Percentiles rank a stretch among this genome's conserved stretches.
Evolutionary conservation across 257 asterid genomes (phyloP).

Genomic region (Parsonsia alboflavescens): DNA sequence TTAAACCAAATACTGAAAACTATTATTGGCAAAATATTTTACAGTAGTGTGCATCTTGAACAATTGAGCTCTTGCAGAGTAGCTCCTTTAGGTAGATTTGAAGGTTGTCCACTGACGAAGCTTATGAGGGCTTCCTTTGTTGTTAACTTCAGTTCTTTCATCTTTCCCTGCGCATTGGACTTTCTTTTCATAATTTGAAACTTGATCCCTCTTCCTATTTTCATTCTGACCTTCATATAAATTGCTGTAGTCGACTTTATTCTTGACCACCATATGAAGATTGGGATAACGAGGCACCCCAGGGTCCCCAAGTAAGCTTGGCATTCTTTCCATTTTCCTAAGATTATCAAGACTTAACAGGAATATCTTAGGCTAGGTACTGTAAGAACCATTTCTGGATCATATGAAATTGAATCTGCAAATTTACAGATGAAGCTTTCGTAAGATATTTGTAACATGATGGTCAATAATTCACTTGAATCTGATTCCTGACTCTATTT

Average conservation of each 20-base stretch:
- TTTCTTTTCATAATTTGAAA: slow-evolving; percentile 37
- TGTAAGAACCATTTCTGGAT: too few relatives aligned
- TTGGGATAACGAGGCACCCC: slow-evolving; percentile 25
- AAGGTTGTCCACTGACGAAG: slow-evolving; percentile 34
- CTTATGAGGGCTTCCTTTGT: slow-evolving; percentile 31
- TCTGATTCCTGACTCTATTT: too few relatives aligned
- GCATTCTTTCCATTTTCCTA: slow-evolving; percentile 31
- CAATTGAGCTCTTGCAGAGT: background rate
- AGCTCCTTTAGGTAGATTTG: slow-evolving; percentile 8
- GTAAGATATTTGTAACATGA: too few relatives aligned
- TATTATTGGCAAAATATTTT: background rate
- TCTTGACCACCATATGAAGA: slow-evolving; percentile 13
- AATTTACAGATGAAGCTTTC: too few relatives aligned
- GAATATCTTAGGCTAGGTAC: too few relatives aligned
- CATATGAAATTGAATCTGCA: too few relatives aligned
- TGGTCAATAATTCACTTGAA: too few relatives aligned
- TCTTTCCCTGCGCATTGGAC: slow-evolving; percentile 32
- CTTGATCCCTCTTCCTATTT: slow-evolving; percentile 14
- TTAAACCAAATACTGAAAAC: background rate
- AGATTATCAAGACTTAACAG: slow-evolving; percentile 30
- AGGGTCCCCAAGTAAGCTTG: slow-evolving; percentile 29
- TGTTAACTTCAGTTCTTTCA: slow-evolving; percentile 12
- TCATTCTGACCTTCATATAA: slow-evolving; percentile 13
- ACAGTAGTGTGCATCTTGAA: background rate
- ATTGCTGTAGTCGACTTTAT: slow-evolving; percentile 5